Evolutionary conservation across 441 rosid species (phyloP).

Genomic region (Euphorbia corollata): DNA sequence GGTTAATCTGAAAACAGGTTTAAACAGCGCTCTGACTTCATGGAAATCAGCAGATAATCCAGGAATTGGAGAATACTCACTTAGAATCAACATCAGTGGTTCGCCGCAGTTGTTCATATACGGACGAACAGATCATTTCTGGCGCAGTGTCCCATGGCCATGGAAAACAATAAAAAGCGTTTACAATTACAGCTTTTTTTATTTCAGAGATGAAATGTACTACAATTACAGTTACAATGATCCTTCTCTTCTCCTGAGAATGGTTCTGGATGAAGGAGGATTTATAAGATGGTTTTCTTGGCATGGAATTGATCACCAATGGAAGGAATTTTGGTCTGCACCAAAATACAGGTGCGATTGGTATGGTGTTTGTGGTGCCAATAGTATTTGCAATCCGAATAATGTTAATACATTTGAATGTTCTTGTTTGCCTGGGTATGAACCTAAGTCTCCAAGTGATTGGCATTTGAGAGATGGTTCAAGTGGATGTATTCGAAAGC

Average conservation of each 20-base stretch:
- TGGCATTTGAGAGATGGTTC: no score
- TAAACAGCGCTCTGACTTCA: background rate
- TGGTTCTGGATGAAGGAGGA: constrained; percentile 5
- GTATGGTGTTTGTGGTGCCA: constrained; percentile 21
- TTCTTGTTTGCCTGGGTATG: constrained; percentile 6
- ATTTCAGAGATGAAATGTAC: constrained; percentile 2
- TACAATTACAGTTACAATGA: background rate
- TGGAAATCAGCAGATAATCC: constrained; percentile 23
- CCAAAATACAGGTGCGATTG: constrained; percentile 49
- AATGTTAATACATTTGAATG: background rate
- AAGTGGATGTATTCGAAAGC: no score
- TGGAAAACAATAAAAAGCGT: background rate
- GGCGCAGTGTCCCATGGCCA: constrained; percentile 16
- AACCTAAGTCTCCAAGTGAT: no score
- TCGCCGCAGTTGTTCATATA: constrained; percentile 9
- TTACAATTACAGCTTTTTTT: background rate
- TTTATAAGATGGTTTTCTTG: constrained; percentile 25
- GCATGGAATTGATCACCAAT: constrained; percentile 27
- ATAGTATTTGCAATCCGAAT: background rate
- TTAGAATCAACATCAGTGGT: constrained; percentile 10
- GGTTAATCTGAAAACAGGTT: constrained; percentile 9
- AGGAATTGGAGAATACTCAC: constrained; percentile 8
- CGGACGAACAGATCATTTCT: background rate
- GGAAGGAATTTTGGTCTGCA: constrained; percentile 37
- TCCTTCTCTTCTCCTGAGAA: background rate